These are phyloP conservation scores for Linnemannia elongata DNA, from an alignment of 192 early-diverging fungal species.

Conservation along the genomic window DNA sequence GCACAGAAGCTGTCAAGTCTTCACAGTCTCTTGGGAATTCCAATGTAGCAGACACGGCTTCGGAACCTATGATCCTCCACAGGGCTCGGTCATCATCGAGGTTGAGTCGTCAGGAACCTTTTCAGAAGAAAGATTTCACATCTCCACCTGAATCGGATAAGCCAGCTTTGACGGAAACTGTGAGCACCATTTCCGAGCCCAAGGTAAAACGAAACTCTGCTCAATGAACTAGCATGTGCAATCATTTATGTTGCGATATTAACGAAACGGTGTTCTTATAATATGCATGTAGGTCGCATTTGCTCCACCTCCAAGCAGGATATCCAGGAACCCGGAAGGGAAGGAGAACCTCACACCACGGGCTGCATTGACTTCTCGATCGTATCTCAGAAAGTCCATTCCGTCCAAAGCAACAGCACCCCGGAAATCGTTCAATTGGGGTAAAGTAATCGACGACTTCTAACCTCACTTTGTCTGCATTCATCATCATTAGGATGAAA, in stretches of 20 bases:
- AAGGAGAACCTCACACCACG: constrained; percentile 30
- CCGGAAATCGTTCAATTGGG: constrained; percentile 30
- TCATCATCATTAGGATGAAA: background rate
- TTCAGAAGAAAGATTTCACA: background rate
- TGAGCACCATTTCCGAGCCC: background rate
- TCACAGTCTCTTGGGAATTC: background rate
- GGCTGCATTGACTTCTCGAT: constrained; percentile 10
- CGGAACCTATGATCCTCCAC: background rate
- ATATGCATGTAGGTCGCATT: constrained; percentile 1
- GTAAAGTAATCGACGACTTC: background rate
- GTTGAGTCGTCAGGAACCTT: constrained; percentile 6
- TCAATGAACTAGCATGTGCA: background rate
- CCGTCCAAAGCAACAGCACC: constrained; percentile 8
- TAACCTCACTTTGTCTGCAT: background rate
- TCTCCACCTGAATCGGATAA: constrained; percentile 3
- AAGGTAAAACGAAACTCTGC: background rate
- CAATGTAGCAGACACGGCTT: background rate
- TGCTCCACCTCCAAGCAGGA: background rate
- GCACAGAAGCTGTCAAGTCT: background rate
- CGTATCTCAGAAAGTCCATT: constrained; percentile 2
- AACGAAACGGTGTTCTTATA: too few species aligned
- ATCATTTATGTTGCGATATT: too few species aligned
- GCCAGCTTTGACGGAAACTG: background rate
- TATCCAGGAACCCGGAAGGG: constrained; percentile 29
- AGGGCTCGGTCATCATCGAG: constrained; percentile 13